phyloP scores from a whole-genome alignment of 257 asterid species.

The Ilex asprella region DNA sequence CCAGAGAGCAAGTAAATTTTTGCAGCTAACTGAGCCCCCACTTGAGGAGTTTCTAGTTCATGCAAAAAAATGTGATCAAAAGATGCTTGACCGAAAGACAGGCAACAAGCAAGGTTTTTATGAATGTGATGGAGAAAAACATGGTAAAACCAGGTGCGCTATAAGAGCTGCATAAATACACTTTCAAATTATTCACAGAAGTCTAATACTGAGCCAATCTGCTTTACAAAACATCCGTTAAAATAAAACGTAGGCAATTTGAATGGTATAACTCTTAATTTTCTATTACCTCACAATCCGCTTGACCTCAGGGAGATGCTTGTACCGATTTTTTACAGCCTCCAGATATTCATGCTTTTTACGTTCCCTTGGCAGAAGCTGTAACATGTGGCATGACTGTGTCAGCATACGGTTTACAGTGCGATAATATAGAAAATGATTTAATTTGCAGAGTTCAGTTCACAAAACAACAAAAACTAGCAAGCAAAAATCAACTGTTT shows the following conservation, averaged over 20 bases:
- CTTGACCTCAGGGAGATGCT: conserved; percentile 82
- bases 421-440: neutral
- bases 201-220: neutral
- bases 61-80: no score
- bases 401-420: conserved; percentile 4
- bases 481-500: no score
- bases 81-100: neutral
- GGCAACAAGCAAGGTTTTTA: neutral
- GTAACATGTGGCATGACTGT: conserved; percentile 15
- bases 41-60: neutral
- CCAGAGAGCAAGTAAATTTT: no score
- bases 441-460: neutral
- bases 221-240: neutral
- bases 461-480: no score
- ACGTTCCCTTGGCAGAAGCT: conserved; percentile 92
- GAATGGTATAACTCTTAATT: neutral
- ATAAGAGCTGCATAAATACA: no score
- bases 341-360: conserved; percentile 72
- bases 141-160: neutral
- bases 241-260: neutral
- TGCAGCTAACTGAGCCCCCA: neutral
- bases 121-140: neutral
- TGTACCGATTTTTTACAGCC: conserved; percentile 86
- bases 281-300: conserved; percentile 76
- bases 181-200: no score